Evolutionary conservation across 108 stramenopile species (phyloP).

Genomic region (Cylindrotheca fusiformis): DNA sequence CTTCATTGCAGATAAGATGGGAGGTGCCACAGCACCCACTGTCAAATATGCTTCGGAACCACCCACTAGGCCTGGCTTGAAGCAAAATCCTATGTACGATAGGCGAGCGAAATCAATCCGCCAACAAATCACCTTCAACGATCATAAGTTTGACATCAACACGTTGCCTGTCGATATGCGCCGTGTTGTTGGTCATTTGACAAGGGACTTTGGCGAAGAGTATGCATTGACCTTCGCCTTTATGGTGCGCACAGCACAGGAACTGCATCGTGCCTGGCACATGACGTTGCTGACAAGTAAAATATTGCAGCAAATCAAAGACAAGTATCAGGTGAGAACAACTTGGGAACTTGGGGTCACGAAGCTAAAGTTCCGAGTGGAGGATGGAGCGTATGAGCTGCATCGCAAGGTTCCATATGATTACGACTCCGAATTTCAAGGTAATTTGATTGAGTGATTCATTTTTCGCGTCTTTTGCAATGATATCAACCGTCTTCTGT

Average conservation of each 20-base stretch:
- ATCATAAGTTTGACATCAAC: slow-evolving; percentile 31
- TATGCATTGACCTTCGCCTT: slow-evolving; percentile 43
- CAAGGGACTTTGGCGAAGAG: slow-evolving; percentile 34
- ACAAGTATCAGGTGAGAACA: slow-evolving; percentile 33
- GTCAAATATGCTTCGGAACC: too few relatives aligned
- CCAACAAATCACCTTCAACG: slow-evolving; percentile 16
- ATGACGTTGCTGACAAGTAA: slow-evolving; percentile 37
- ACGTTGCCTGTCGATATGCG: slow-evolving; percentile 38
- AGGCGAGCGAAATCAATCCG: slow-evolving; percentile 19
- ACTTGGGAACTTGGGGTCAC: slow-evolving; percentile 52
- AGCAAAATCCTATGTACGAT: too few relatives aligned
- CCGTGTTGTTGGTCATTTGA: slow-evolving; percentile 32
- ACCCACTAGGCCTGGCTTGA: too few relatives aligned
- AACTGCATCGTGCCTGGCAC: slow-evolving; percentile 56
- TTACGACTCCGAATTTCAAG: slow-evolving; percentile 50
- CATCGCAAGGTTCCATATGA: slow-evolving; percentile 51
- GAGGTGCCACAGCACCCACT: too few relatives aligned
- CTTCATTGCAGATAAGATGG: too few relatives aligned
- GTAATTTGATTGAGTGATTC: not conserved
- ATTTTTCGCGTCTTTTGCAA: not conserved
- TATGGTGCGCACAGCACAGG: slow-evolving; percentile 37
- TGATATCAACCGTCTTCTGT: not conserved
- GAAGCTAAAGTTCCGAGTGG: slow-evolving; percentile 38
- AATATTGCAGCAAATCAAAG: slow-evolving; percentile 43
- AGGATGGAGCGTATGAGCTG: slow-evolving; percentile 47